These are phyloP conservation scores for Remersonia thermophila DNA, from an alignment of 2,329 filamentous ascomycete genomes.

Conservation along the genomic window DNA sequence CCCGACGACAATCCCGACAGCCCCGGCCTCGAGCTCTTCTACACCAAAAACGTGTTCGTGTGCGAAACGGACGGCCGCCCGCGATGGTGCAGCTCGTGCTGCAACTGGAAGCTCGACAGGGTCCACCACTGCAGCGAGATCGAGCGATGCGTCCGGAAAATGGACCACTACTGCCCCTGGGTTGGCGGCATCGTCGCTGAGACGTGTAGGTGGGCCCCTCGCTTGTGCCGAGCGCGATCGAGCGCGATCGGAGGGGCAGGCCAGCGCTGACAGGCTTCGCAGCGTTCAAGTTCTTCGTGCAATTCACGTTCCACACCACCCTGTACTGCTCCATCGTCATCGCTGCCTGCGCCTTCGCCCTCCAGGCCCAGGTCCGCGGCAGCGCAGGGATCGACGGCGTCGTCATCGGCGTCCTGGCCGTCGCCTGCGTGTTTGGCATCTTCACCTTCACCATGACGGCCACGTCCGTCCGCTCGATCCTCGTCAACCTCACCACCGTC, in stretches of 20 bases:
- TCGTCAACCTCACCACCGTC: constrained; percentile 71
- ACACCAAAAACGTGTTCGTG: constrained; percentile 70
- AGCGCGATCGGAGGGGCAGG: too few relatives aligned
- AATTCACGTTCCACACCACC: constrained; percentile 66
- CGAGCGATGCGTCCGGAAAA: constrained; percentile 69
- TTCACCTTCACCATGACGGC: constrained; percentile 68
- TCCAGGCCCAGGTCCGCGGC: constrained; percentile 40
- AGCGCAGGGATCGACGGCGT: constrained; percentile 38
- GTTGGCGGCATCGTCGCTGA: constrained; percentile 89
- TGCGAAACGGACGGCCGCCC: constrained; percentile 78
- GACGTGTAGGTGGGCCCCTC: constrained; percentile 48
- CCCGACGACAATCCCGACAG: constrained; percentile 44
- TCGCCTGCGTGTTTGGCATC: constrained; percentile 63
- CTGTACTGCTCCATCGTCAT: constrained; percentile 55
- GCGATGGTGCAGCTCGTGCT: constrained; percentile 72
- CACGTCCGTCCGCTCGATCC: constrained; percentile 57
- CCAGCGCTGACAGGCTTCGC: not conserved
- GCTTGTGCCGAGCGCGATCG: not conserved
- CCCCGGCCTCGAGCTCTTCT: constrained; percentile 62
- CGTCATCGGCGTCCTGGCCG: constrained; percentile 52
- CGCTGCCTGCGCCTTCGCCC: constrained; percentile 50
- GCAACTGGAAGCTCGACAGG: constrained; percentile 78
- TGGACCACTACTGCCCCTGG: constrained; percentile 96
- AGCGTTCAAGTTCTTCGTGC: constrained; percentile 85
- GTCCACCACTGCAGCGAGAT: constrained; percentile 78